These are phyloP conservation scores for Glomus cerebriforme DNA, from an alignment of 192 early-diverging fungal species.

Conservation along the genomic window DNA sequence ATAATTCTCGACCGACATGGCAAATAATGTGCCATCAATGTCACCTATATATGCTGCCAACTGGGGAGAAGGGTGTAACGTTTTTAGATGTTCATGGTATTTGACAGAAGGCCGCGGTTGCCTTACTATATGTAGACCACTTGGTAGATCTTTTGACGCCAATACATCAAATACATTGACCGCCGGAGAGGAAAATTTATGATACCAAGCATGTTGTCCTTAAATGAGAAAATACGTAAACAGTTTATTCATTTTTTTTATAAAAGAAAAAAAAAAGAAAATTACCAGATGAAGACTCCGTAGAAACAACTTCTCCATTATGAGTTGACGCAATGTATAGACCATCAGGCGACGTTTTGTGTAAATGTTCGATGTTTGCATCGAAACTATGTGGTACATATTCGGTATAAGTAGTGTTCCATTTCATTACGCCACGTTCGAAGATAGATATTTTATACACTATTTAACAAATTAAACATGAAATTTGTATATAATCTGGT, in stretches of 20 bases:
- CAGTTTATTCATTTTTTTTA: background rate
- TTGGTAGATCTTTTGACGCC: conserved; percentile 40
- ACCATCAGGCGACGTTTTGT: conserved; percentile 31
- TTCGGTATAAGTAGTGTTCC: conserved; percentile 46
- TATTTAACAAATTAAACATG: conserved; percentile 22
- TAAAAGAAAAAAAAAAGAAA: background rate
- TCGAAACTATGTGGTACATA: conserved; percentile 45
- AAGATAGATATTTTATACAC: conserved; percentile 65
- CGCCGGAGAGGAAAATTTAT: conserved; percentile 54
- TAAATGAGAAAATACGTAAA: conserved; percentile 44
- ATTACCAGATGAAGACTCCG: conserved; percentile 36
- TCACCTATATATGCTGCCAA: conserved; percentile 64
- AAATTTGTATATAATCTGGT: conserved; percentile 1
- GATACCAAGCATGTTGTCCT: conserved; percentile 53
- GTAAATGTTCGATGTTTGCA: conserved; percentile 21
- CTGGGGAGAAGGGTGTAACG: conserved; percentile 31
- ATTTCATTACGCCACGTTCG: conserved; percentile 39
- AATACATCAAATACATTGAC: conserved; percentile 61
- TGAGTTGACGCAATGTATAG: conserved; percentile 44
- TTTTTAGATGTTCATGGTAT: conserved; percentile 45
- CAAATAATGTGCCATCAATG: conserved; percentile 67
- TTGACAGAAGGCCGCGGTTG: conserved; percentile 36
- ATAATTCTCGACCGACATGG: conserved; percentile 67
- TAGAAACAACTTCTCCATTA: conserved; percentile 38
- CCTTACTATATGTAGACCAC: conserved; percentile 45